A percentile compares a stretch with the other conserved stretches of the same genome.
These are phyloP conservation scores for Marasmius oreades DNA, from an alignment of 1,284 basidiomycete species.

Conservation along the genomic window DNA sequence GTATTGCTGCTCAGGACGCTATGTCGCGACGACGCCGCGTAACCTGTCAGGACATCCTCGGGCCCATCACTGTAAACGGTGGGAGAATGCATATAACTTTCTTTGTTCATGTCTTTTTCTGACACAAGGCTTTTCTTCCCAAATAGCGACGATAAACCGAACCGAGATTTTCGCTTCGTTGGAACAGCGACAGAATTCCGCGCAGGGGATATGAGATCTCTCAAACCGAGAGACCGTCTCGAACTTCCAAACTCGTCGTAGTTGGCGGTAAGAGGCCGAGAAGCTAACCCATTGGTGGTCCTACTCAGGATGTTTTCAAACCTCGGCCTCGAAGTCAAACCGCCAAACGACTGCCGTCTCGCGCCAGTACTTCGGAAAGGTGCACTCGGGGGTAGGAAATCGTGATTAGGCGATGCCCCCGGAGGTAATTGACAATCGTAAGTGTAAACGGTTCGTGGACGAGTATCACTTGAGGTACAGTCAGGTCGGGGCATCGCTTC, in stretches of 20 bases:
- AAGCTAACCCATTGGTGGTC: slow-evolving; percentile 20
- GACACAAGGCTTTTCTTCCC: slow-evolving; percentile 54
- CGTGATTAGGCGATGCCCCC: slow-evolving; percentile 38
- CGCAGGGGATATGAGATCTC: slow-evolving; percentile 1
- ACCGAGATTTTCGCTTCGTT: slow-evolving; percentile 66
- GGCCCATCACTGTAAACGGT: slow-evolving; percentile 28
- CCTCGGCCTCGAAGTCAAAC: slow-evolving; percentile 53
- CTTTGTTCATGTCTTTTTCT: slow-evolving; percentile 27
- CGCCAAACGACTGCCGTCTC: slow-evolving; percentile 73
- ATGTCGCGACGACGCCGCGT: slow-evolving; percentile 23
- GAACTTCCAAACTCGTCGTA: slow-evolving; percentile 70
- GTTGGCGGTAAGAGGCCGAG: slow-evolving; percentile 29
- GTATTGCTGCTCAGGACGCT: slow-evolving; percentile 31
- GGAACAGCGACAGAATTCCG: slow-evolving; percentile 23
- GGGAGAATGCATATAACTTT: slow-evolving; percentile 21
- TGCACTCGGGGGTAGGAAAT: slow-evolving; percentile 57
- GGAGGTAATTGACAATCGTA: slow-evolving; percentile 49
- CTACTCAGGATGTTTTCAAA: slow-evolving; percentile 24
- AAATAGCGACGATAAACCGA: slow-evolving; percentile 61
- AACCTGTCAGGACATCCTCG: neutral
- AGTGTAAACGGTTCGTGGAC: slow-evolving; percentile 65
- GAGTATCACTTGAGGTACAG: slow-evolving; percentile 33
- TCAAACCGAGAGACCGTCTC: slow-evolving; percentile 49
- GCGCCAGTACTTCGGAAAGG: slow-evolving; percentile 56
- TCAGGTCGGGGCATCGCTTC: slow-evolving; percentile 39